Percentiles rank a stretch among this genome's conserved stretches.
These are phyloP conservation scores for Lentinula boryana DNA, from an alignment of 768 basidiomycete species.

Conservation along the genomic window DNA sequence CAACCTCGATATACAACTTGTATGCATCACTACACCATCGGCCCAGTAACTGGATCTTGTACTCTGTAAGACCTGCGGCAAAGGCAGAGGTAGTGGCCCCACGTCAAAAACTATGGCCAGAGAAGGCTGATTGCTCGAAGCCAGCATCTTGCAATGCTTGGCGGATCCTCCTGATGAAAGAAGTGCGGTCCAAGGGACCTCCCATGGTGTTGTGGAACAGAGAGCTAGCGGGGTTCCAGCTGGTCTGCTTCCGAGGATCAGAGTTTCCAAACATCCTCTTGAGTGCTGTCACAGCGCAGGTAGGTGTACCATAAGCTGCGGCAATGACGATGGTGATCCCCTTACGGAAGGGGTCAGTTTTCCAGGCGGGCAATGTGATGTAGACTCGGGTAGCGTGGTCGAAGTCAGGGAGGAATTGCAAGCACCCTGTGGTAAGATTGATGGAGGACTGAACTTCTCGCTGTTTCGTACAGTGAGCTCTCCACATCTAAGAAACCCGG, in stretches of 20 bases:
- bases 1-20: background rate
- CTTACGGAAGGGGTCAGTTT: constrained; percentile 4
- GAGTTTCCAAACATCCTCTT: background rate
- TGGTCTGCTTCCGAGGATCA: background rate
- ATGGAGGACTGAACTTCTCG: background rate
- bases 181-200: background rate
- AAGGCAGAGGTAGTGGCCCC: too few species aligned
- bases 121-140: background rate
- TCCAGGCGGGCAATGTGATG: constrained; percentile 18
- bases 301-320: background rate
- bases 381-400: background rate
- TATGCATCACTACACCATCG: background rate
- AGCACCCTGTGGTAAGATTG: background rate
- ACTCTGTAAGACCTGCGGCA: background rate
- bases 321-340: constrained; percentile 1
- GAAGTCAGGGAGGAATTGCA: background rate
- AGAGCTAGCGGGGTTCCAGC: background rate
- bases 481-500: too few species aligned
- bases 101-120: background rate
- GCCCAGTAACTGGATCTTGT: background rate
- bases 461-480: background rate
- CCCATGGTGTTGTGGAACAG: background rate
- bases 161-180: background rate
- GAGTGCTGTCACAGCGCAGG: background rate
- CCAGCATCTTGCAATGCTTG: background rate